These are phyloP conservation scores for Salvia sclarea DNA, from an alignment of 305 asterid genomes.

Conservation along the genomic window DNA sequence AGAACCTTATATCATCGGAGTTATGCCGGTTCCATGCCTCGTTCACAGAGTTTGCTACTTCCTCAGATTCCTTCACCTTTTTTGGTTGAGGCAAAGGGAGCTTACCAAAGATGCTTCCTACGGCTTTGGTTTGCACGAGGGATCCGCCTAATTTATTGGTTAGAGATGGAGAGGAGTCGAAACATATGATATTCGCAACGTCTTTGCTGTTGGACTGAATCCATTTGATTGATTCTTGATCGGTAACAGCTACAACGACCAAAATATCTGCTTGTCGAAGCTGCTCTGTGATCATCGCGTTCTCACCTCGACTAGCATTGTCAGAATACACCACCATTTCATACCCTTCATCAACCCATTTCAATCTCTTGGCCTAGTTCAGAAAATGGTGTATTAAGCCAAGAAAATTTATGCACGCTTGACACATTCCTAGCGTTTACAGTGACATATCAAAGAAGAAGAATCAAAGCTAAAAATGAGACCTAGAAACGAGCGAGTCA, in stretches of 20 bases:
- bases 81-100: slow-evolving; percentile 51
- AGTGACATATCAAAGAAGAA: not conserved
- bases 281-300: slow-evolving; percentile 28
- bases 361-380: slow-evolving; percentile 66
- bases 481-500: not conserved
- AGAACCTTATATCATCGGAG: slow-evolving; percentile 84
- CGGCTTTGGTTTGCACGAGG: slow-evolving; percentile 38
- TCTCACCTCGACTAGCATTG: slow-evolving; percentile 33
- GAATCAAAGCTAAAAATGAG: too few relatives aligned
- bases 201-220: slow-evolving; percentile 43
- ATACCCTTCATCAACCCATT: slow-evolving; percentile 80
- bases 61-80: slow-evolving; percentile 50
- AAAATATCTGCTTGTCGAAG: slow-evolving; percentile 55
- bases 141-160: slow-evolving; percentile 71
- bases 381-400: not conserved
- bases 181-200: slow-evolving; percentile 60
- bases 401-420: too few relatives aligned
- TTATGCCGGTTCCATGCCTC: slow-evolving; percentile 84
- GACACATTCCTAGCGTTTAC: too few relatives aligned
- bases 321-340: slow-evolving; percentile 75
- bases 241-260: slow-evolving; percentile 57
- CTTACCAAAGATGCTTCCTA: slow-evolving; percentile 47
- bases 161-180: slow-evolving; percentile 69
- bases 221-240: slow-evolving; percentile 66
- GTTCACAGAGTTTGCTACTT: slow-evolving; percentile 50